phyloP scores from a whole-genome alignment of 805 yeast species.

The Yamadazyma takamatsuzukensis region DNA sequence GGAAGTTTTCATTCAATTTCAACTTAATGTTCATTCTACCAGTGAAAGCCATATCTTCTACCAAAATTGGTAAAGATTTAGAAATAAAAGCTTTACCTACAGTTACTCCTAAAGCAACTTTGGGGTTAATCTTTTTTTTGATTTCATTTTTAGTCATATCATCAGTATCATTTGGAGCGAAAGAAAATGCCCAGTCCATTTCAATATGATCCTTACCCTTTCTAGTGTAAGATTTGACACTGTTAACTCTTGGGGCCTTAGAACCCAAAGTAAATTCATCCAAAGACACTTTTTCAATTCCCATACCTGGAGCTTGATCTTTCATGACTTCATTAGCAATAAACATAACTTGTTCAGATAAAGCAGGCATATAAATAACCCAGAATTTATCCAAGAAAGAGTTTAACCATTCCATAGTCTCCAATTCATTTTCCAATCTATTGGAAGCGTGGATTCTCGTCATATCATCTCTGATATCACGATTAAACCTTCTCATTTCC shows the following conservation, averaged over 20 bases:
- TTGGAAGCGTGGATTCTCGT: constrained; percentile 60
- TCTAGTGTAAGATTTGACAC: constrained; percentile 70
- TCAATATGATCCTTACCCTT: constrained; percentile 65
- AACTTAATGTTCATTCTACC: constrained; percentile 67
- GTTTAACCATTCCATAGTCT: constrained; percentile 81
- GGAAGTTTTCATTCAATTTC: constrained; percentile 61
- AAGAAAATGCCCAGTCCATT: constrained; percentile 82
- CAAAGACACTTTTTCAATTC: constrained; percentile 68
- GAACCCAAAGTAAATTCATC: constrained; percentile 80
- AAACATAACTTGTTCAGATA: constrained; percentile 69
- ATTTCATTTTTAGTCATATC: constrained; percentile 79
- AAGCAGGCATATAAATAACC: constrained; percentile 86
- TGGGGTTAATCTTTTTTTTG: constrained; percentile 69
- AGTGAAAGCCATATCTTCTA: constrained; percentile 73
- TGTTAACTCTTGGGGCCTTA: constrained; percentile 71
- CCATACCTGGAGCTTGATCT: constrained; percentile 78
- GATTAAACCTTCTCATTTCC: constrained; percentile 72
- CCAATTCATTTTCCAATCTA: constrained; percentile 57
- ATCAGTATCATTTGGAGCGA: constrained; percentile 77
- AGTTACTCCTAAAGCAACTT: constrained; percentile 75
- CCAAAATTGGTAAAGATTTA: constrained; percentile 71
- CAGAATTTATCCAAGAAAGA: constrained; percentile 75
- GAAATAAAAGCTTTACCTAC: constrained; percentile 79
- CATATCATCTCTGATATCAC: constrained; percentile 75
- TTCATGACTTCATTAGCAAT: constrained; percentile 65